phyloP scores from a whole-genome alignment of 2,329 filamentous ascomycete genomes.

The Laburnicola sp. region DNA sequence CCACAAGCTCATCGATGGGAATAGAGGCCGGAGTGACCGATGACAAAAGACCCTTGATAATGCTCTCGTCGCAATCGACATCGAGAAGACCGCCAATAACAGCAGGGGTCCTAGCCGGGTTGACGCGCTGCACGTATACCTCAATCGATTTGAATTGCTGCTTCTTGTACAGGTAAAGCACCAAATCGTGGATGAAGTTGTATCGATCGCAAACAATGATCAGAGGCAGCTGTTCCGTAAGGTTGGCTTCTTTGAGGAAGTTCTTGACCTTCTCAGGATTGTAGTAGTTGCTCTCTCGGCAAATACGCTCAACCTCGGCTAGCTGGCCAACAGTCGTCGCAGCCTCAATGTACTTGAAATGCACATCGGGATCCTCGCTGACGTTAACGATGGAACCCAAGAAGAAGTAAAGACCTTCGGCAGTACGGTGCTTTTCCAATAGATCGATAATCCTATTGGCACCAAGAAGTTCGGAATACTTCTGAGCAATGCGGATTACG shows the following conservation, averaged over 20 bases:
- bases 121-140: slow-evolving; percentile 95
- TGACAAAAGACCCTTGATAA: slow-evolving; percentile 87
- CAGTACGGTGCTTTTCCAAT: slow-evolving; percentile 96
- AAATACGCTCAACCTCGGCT: slow-evolving; percentile 95
- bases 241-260: slow-evolving; percentile 93
- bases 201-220: slow-evolving; percentile 99
- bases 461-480: slow-evolving; percentile 94
- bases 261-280: slow-evolving; percentile 96
- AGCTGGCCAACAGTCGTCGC: slow-evolving; percentile 92
- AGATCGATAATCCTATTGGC: slow-evolving; percentile 86
- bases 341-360: slow-evolving; percentile 99
- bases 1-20: slow-evolving; percentile 90
- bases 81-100: slow-evolving; percentile 93
- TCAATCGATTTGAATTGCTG: slow-evolving; percentile 99
- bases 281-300: slow-evolving; percentile 73
- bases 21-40: slow-evolving; percentile 84
- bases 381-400: slow-evolving; percentile 97
- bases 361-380: slow-evolving; percentile 90
- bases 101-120: slow-evolving; percentile 85
- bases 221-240: slow-evolving; percentile 89
- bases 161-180: slow-evolving; percentile 97
- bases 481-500: slow-evolving; percentile 93
- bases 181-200: slow-evolving; percentile 96
- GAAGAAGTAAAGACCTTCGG: slow-evolving; percentile 97
- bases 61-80: slow-evolving; percentile 93